Percentiles rank a stretch among this genome's conserved stretches.
These are phyloP conservation scores for Melastoma candidum DNA, from an alignment of 441 rosid genomes.

Conservation along the genomic window DNA sequence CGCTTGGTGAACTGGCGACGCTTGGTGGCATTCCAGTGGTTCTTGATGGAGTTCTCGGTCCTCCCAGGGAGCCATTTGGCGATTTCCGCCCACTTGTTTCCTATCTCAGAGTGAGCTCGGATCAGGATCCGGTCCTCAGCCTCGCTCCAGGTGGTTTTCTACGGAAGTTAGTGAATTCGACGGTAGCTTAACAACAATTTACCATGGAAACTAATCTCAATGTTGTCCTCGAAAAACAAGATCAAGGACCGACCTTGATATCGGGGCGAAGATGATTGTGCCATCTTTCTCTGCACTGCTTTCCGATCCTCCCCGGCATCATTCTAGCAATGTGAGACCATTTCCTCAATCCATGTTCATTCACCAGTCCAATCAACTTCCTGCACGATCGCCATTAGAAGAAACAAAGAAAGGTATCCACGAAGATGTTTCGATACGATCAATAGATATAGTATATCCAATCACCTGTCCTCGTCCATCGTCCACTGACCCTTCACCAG, in stretches of 20 bases:
- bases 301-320: slow-evolving; percentile 13
- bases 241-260: slow-evolving; percentile 8
- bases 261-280: slow-evolving; percentile 11
- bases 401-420: not conserved
- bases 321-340: slow-evolving; percentile 12
- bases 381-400: slow-evolving; percentile 4
- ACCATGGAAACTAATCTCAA: too few relatives aligned
- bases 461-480: slow-evolving; percentile 14
- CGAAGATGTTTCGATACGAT: not conserved
- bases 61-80: slow-evolving; percentile 12
- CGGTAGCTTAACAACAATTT: too few relatives aligned
- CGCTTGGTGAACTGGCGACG: slow-evolving; percentile 10
- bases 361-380: slow-evolving; percentile 8
- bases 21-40: slow-evolving; percentile 18
- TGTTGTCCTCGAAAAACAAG: too few relatives aligned
- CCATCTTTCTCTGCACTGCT: slow-evolving; percentile 18
- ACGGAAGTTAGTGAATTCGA: not conserved
- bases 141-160: slow-evolving; percentile 15
- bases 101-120: slow-evolving; percentile 8
- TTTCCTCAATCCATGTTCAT: slow-evolving; percentile 10
- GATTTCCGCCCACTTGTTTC: slow-evolving; percentile 16
- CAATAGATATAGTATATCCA: not conserved
- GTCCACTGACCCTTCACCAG: slow-evolving; percentile 20
- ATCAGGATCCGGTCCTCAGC: slow-evolving; percentile 11
- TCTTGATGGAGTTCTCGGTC: slow-evolving; percentile 17